Evolutionary conservation across 164 flowering plant genomes (phyloP).

Genomic region (Berberis thunbergii): DNA sequence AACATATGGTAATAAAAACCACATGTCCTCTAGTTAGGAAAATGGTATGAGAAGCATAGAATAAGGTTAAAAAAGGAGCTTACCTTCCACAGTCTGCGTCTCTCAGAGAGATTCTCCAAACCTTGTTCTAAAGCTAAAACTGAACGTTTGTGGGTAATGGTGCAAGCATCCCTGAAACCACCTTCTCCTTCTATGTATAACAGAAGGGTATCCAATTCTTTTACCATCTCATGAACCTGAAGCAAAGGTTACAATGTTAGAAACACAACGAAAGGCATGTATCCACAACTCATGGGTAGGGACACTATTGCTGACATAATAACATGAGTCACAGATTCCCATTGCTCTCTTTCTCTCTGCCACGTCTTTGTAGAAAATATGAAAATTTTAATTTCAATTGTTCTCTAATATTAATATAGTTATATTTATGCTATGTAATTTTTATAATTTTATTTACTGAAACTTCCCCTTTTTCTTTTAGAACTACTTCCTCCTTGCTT

Average conservation of each 20-base stretch:
- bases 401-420: too few relatives aligned
- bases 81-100: slow-evolving; percentile 62
- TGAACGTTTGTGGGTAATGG: slow-evolving; percentile 30
- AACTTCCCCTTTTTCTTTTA: too few relatives aligned
- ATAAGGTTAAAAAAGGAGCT: background rate
- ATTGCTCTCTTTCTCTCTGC: too few relatives aligned
- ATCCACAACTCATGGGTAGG: too few relatives aligned
- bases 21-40: background rate
- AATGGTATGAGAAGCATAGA: background rate
- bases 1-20: too few relatives aligned
- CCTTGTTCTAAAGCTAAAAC: slow-evolving; percentile 50
- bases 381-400: too few relatives aligned
- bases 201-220: slow-evolving; percentile 42
- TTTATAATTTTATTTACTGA: too few relatives aligned
- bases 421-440: too few relatives aligned
- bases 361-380: too few relatives aligned
- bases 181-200: slow-evolving; percentile 58
- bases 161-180: slow-evolving; percentile 71
- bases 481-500: too few relatives aligned
- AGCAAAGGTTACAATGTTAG: slow-evolving; percentile 5
- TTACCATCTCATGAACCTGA: slow-evolving; percentile 74
- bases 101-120: slow-evolving; percentile 35
- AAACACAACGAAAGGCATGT: background rate
- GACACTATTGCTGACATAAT: too few relatives aligned
- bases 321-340: too few relatives aligned